Evolutionary conservation across 2,329 filamentous ascomycete species (phyloP).

Genomic region (Calycina herbarum): DNA sequence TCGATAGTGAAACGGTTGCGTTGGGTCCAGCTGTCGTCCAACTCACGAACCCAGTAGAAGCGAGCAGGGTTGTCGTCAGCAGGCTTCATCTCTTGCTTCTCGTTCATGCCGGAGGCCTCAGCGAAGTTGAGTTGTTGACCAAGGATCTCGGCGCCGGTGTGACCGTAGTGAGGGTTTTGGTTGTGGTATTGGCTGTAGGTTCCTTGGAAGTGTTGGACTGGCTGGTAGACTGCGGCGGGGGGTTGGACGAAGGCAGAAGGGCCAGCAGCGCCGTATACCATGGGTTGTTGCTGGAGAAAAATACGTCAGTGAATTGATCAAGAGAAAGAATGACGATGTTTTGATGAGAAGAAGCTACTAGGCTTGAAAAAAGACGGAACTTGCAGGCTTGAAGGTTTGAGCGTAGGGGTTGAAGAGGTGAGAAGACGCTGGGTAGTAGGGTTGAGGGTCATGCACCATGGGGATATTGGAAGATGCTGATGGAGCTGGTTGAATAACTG

Average conservation of each 20-base stretch:
- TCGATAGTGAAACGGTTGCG: conserved; percentile 62
- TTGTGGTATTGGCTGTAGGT: no score
- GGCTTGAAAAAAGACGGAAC: neutral
- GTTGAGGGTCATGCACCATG: conserved; percentile 18
- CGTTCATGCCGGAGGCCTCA: conserved; percentile 26
- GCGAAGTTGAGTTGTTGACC: conserved; percentile 28
- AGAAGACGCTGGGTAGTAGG: conserved; percentile 13
- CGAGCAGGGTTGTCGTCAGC: conserved; percentile 59
- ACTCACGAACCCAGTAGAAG: conserved; percentile 62
- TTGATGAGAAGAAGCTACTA: neutral
- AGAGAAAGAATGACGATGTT: neutral
- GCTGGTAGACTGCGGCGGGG: neutral
- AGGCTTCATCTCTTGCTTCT: conserved; percentile 60
- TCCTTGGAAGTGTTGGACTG: neutral
- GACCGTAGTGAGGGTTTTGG: conserved; percentile 20
- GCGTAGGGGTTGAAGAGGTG: neutral
- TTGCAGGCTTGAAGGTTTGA: neutral
- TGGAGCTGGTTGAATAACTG: neutral
- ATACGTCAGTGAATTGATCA: neutral
- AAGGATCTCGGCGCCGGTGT: conserved; percentile 29
- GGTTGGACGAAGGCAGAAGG: conserved; percentile 19
- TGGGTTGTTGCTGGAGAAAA: neutral
- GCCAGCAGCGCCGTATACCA: neutral
- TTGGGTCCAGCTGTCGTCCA: conserved; percentile 60
- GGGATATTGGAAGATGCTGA: neutral